Percentiles rank a stretch among this genome's conserved stretches.
Conservation (phyloP, 805 yeast species). For the Cyberlindnera americana region DNA sequence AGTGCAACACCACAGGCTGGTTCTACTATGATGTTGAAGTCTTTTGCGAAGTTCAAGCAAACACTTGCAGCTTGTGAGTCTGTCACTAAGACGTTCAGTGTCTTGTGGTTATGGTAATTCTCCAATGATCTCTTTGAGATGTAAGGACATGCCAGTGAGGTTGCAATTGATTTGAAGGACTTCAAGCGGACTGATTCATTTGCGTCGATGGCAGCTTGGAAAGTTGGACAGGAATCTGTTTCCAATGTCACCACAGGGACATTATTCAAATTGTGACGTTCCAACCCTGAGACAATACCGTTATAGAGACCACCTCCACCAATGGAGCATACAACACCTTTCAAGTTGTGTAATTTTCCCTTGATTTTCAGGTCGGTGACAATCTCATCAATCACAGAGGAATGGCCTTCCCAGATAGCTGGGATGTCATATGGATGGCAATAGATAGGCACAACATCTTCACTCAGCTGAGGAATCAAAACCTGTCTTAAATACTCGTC, state of each 20-base stretch:
- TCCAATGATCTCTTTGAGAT: slow-evolving; percentile 49
- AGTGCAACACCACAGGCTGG: slow-evolving; percentile 76
- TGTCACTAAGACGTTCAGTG: slow-evolving; percentile 40
- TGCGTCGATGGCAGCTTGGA: slow-evolving; percentile 46
- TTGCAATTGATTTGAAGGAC: slow-evolving; percentile 52
- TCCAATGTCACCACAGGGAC: slow-evolving; percentile 50
- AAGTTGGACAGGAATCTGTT: slow-evolving; percentile 60
- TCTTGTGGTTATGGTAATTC: slow-evolving; percentile 39
- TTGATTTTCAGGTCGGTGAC: slow-evolving; percentile 26
- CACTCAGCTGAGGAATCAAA: slow-evolving; percentile 26
- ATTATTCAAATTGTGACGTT: slow-evolving; percentile 32
- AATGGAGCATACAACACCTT: slow-evolving; percentile 49
- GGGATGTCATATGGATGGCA: slow-evolving; percentile 55
- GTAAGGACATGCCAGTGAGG: slow-evolving; percentile 59
- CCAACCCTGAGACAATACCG: slow-evolving; percentile 46
- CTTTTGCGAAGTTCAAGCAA: slow-evolving; percentile 46
- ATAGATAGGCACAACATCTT: slow-evolving; percentile 37
- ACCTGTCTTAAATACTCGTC: slow-evolving; percentile 38
- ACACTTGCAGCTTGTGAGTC: slow-evolving; percentile 57
- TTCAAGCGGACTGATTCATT: slow-evolving; percentile 41
- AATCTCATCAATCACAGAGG: slow-evolving; percentile 44
- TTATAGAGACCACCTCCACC: slow-evolving; percentile 59
- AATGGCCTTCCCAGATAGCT: slow-evolving; percentile 53
- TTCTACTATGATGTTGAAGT: slow-evolving; percentile 52
- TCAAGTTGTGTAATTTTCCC: slow-evolving; percentile 28